Base-by-base conservation (phyloP, 2,329 filamentous ascomycete genomes). In the Epichloe scottii region DNA sequence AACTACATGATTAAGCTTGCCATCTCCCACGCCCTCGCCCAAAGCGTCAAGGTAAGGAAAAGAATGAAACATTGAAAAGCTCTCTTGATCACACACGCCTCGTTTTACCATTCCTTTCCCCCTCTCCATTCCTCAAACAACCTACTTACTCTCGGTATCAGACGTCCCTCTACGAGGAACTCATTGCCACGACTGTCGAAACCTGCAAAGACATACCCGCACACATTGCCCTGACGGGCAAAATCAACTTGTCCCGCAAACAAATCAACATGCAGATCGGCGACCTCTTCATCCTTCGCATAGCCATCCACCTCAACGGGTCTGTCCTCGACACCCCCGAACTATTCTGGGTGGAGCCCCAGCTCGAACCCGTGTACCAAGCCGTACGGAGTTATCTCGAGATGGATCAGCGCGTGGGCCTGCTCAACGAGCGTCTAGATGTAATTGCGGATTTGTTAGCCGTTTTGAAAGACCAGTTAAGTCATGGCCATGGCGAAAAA, bases 201-300 rank as follows among this genome's bases (percentile, higher is more conserved):
- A 84, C 85, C 1, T 96, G 90, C 61, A 94, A 95, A 64, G 88
- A 94, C 53, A 87, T 98, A 4, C 93, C 93, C 0, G 84, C 87
- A 8, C 87, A 95, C 66, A 95, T 98, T 59, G 91, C 93, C 3
- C 73, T 87, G 57, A 96, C 91, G 0, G 93, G 93, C 56, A 93
- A 90, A 63, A 93, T 98, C 62, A 84, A 87, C 51, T 80, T 98
- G 53, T 89, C 84, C 53, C 82, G 91, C 42, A 82, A 82, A 53
- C 83, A 97, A 66, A 96, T 98, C 74, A 97, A 97, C 74, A 97
- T 97, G 90, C 90, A 97, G 69, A 96, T 98, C 54, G 93, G 93
- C 65, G 90, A 98, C 71, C 80, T 98, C 50, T 98, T 98, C 68
- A 97, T 98, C 63, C 74, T 98, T 34, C 82, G 93, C 54, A 97